A percentile compares a stretch with the other conserved stretches of the same genome.
Conservation (phyloP, 2,329 filamentous ascomycete species). For the Trichoderma sp. region DNA sequence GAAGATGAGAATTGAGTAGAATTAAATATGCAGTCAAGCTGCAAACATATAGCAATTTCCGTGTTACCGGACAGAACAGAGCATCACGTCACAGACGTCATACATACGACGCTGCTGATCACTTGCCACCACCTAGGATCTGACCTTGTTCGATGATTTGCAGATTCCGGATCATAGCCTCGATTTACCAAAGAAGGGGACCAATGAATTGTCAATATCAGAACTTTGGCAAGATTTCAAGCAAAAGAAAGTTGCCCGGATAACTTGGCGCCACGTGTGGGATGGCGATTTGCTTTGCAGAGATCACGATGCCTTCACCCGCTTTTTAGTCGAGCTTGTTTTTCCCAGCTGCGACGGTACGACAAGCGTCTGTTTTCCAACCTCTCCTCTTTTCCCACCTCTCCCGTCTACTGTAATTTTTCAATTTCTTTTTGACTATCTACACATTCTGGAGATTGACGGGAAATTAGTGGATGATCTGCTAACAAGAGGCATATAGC, state of each 20-base stretch:
- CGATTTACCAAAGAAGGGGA: not conserved
- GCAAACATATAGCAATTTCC: not conserved
- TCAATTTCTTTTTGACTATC: not conserved
- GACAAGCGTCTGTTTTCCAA: not conserved
- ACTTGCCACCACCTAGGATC: not conserved
- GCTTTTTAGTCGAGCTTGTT: not conserved
- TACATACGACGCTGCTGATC: not conserved
- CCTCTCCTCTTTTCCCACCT: not conserved
- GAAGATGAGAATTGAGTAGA: not conserved
- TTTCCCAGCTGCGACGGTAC: not conserved
- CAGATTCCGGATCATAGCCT: not conserved
- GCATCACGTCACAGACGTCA: constrained; percentile 10
- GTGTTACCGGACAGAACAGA: not conserved
- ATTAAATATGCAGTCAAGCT: not conserved
- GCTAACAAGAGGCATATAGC: not conserved
- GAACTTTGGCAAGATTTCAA: not conserved
- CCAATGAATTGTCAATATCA: not conserved
- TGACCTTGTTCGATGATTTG: not conserved
- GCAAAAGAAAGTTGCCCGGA: not conserved
- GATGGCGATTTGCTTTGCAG: not conserved
- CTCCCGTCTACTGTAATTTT: not conserved
- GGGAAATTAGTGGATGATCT: not conserved
- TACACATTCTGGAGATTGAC: not conserved
- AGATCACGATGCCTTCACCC: not conserved
- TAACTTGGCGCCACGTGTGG: not conserved